A percentile compares a stretch with the other conserved stretches of the same genome.
Evolutionary conservation across 495 filamentous ascomycete species (phyloP).

Genomic region (Usnea hakonensis): DNA sequence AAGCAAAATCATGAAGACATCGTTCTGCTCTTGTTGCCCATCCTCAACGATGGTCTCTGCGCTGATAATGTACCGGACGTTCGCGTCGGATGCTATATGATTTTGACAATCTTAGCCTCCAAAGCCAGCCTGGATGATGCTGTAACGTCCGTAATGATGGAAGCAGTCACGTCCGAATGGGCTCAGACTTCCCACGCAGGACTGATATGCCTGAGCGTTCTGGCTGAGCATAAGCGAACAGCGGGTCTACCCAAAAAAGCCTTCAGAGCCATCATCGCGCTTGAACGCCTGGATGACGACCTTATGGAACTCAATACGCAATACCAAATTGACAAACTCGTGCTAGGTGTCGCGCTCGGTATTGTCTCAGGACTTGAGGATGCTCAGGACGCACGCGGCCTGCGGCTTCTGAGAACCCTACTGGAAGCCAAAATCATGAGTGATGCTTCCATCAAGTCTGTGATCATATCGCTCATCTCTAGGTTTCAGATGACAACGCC

Average conservation of each 20-base stretch:
- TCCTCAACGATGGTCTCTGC: slow-evolving; percentile 65
- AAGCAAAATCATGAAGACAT: slow-evolving; percentile 71
- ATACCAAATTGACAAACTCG: slow-evolving; percentile 63
- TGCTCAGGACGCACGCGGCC: slow-evolving; percentile 47
- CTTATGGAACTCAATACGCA: slow-evolving; percentile 55
- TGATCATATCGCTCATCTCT: slow-evolving; percentile 55
- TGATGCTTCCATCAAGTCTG: slow-evolving; percentile 50
- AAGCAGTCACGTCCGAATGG: slow-evolving; percentile 70
- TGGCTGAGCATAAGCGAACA: slow-evolving; percentile 66
- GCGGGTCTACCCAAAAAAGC: slow-evolving; percentile 53
- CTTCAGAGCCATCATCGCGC: slow-evolving; percentile 57
- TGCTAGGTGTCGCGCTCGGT: slow-evolving; percentile 62
- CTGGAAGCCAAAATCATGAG: slow-evolving; percentile 54
- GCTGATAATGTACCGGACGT: slow-evolving; percentile 67
- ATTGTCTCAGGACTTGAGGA: slow-evolving; percentile 56
- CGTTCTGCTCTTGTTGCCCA: slow-evolving; percentile 62
- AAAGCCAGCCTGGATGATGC: slow-evolving; percentile 70
- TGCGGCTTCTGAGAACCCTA: slow-evolving; percentile 51
- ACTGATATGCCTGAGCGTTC: slow-evolving; percentile 70
- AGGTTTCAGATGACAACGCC: slow-evolving; percentile 34
- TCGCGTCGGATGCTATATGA: slow-evolving; percentile 81
- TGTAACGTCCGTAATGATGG: slow-evolving; percentile 73
- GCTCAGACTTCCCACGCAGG: slow-evolving; percentile 58
- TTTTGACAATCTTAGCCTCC: slow-evolving; percentile 71
- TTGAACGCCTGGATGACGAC: slow-evolving; percentile 49